Evolutionary conservation across 1,284 basidiomycete genomes (phyloP), one percentile per base, ranked within the genome.

Genomic region (Fomitiporia mediterranea): DNA sequence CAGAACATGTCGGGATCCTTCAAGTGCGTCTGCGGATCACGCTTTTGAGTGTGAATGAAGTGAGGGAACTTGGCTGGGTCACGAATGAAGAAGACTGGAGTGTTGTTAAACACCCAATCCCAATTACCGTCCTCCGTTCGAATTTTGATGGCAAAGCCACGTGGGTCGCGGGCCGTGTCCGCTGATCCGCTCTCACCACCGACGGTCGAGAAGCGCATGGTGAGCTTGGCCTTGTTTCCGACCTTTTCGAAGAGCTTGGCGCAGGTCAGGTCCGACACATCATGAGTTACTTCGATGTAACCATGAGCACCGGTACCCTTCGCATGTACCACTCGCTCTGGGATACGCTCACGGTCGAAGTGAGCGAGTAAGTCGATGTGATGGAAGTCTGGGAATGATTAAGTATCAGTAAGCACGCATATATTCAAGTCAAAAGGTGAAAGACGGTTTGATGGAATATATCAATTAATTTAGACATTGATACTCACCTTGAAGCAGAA

Each of bases 21-120:
- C 61, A 92, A 71, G 70, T 94, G 89, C 8, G 91, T 93, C 69
- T 92, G 89, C 19, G 92, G 92, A 72, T 90, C 85, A 66, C 92
- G 83, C 80, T 97, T 96, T 73, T 94, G 91, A 34, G 92, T 94
- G 77, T 96, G 94, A 65, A 96, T 95, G 75, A 97, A 95, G 75
- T 92, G 84, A n/a, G 88, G 83, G 79, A 89, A 90, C 70, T 91
- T 91, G 67, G 85, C 78, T 11, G 89, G 86, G 65, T 91, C 89
- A 57, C 86, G 82, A 64, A 94, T 81, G 78, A 93, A 93, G 79
- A 94, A 94, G 60, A 93, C 82, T 44, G 91, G 91, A 1, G 90
- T 94, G 76, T 94, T 94, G 78, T 94, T 94, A 75, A 87, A 88
- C 42, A 94, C 92, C 80, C 86, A 91, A 70, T 96, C 93, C 74